Evolutionary conservation across 345 rosid genomes (phyloP).

Genomic region (Populus nigra): DNA sequence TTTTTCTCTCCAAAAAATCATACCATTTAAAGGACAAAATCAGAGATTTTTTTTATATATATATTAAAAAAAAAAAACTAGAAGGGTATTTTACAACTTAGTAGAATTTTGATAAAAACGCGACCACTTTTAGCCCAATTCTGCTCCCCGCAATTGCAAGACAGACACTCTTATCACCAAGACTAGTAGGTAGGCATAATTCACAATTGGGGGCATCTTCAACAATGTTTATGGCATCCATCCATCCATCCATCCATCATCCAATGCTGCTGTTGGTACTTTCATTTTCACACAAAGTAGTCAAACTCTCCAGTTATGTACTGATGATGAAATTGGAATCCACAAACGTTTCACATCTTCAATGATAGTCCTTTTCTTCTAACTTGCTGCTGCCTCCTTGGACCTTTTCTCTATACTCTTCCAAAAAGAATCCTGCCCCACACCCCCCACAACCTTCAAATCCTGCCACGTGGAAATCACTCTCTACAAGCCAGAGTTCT

Average conservation of each 20-base stretch:
- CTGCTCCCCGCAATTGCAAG: not conserved
- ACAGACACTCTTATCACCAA: too few species aligned
- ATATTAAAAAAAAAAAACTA: too few species aligned
- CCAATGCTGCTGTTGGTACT: not conserved
- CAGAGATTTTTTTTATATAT: too few species aligned
- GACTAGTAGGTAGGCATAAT: not conserved
- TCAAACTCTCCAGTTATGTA: slow-evolving; percentile 1
- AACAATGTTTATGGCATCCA: not conserved
- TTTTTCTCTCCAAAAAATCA: too few species aligned
- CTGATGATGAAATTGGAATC: not conserved
- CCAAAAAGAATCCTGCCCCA: slow-evolving; percentile 1
- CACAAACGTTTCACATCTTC: slow-evolving; percentile 7
- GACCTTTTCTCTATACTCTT: not conserved
- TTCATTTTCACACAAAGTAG: slow-evolving; percentile 12
- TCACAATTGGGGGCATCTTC: not conserved
- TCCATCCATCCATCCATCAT: too few species aligned
- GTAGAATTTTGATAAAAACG: too few species aligned
- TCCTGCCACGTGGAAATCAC: not conserved
- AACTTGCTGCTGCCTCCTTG: not conserved
- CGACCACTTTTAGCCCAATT: not conserved
- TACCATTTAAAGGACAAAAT: too few species aligned
- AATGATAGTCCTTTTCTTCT: not conserved
- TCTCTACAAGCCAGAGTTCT: not conserved
- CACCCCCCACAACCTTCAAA: not conserved
- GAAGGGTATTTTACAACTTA: too few species aligned